phyloP scores from a whole-genome alignment of 2,329 filamentous ascomycete species.

The Pseudogymnoascus sp. region DNA sequence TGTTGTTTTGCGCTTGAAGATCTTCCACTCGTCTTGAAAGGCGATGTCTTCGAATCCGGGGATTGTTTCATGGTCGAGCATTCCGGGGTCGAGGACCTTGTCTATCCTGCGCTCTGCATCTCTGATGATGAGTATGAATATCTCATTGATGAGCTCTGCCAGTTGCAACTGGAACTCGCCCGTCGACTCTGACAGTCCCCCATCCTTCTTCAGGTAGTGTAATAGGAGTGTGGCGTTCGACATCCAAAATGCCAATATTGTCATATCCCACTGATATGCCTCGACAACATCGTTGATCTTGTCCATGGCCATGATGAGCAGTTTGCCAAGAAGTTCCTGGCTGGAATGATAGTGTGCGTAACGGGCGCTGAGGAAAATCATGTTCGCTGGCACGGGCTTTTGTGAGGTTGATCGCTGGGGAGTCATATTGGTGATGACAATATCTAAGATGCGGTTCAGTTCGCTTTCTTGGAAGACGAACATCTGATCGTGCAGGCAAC shows the following conservation, averaged over 20 bases:
- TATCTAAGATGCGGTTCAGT: slow-evolving; percentile 82
- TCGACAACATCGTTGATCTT: slow-evolving; percentile 98
- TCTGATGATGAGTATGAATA: slow-evolving; percentile 93
- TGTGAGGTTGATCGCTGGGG: slow-evolving; percentile 93
- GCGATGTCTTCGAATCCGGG: slow-evolving; percentile 93
- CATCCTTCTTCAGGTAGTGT: slow-evolving; percentile 94
- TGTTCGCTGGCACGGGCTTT: slow-evolving; percentile 94
- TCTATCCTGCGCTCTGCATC: slow-evolving; percentile 94
- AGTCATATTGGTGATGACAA: slow-evolving; percentile 96
- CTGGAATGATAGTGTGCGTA: slow-evolving; percentile 97
- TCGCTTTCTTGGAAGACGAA: slow-evolving; percentile 98
- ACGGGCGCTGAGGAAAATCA: slow-evolving; percentile 88
- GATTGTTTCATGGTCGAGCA: slow-evolving; percentile 97
- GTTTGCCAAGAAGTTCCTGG: slow-evolving; percentile 68
- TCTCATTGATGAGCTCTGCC: slow-evolving; percentile 92
- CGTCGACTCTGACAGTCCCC: slow-evolving; percentile 70
- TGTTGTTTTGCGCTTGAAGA: slow-evolving; percentile 86
- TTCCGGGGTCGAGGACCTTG: slow-evolving; percentile 84
- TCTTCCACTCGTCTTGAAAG: slow-evolving; percentile 97
- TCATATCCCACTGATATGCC: slow-evolving; percentile 97
- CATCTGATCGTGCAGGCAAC: slow-evolving; percentile 96
- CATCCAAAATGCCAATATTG: slow-evolving; percentile 96
- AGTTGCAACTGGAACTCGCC: slow-evolving; percentile 87
- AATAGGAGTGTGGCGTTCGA: slow-evolving; percentile 93
- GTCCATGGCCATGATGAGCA: slow-evolving; percentile 81